Evolutionary conservation across 208 protist genomes (phyloP).

Genomic region (Leishmania aethiopica): DNA sequence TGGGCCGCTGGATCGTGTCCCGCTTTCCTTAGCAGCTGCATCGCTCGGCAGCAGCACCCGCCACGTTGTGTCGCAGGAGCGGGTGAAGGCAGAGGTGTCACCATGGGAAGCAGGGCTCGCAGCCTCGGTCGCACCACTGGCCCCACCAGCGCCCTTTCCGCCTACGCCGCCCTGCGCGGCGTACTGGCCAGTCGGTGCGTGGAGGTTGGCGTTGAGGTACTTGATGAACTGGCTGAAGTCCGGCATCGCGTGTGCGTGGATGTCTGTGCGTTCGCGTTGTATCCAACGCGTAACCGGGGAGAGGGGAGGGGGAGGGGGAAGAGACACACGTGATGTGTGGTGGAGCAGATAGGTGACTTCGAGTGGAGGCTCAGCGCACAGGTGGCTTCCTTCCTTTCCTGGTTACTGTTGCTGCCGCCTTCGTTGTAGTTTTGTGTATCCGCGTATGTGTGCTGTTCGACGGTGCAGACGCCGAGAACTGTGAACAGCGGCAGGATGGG

Average conservation of each 20-base stretch:
- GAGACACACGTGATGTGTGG: neutral
- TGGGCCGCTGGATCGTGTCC: constrained; percentile 16
- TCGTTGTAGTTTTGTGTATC: neutral
- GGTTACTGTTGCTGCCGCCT: neutral
- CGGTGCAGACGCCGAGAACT: neutral
- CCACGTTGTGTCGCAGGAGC: constrained; percentile 73
- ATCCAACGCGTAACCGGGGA: neutral
- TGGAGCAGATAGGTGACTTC: neutral
- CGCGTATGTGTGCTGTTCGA: neutral
- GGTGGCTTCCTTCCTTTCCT: neutral
- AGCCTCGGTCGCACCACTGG: constrained; percentile 10
- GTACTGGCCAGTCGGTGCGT: constrained; percentile 41
- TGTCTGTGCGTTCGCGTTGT: neutral
- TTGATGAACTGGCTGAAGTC: constrained; percentile 84
- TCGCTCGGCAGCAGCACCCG: constrained; percentile 61
- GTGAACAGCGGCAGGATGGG: neutral
- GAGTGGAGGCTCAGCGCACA: neutral
- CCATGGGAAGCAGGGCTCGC: constrained; percentile 1
- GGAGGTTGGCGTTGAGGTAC: constrained; percentile 71
- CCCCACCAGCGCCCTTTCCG: constrained; percentile 13
- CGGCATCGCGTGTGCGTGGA: constrained; percentile 38
- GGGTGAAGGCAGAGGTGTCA: constrained; percentile 41
- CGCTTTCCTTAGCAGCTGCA: constrained; percentile 45
- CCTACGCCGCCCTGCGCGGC: constrained; percentile 14
- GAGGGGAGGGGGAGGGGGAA: neutral